A percentile compares a stretch with the other conserved stretches of the same genome.
These are phyloP conservation scores for Geoglossum glabrum DNA, from an alignment of 495 filamentous ascomycete species.

Conservation along the genomic window DNA sequence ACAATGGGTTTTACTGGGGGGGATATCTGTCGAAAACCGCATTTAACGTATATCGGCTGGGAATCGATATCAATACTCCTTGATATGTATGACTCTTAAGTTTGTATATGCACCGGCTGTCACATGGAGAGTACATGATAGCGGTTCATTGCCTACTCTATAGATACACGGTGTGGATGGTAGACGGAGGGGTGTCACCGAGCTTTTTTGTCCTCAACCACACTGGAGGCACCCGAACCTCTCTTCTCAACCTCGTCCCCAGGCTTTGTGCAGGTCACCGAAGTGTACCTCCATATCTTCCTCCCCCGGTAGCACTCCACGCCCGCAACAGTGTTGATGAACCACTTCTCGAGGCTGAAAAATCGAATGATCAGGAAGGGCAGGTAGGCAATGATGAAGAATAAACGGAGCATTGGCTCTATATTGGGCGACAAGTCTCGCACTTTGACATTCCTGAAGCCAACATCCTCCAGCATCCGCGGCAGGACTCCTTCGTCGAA, in stretches of 20 bases:
- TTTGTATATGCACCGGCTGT: too few relatives aligned
- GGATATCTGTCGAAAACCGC: too few relatives aligned
- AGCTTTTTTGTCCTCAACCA: background rate
- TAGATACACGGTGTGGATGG: too few relatives aligned
- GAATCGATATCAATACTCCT: too few relatives aligned
- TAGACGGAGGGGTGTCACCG: background rate
- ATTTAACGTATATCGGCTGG: too few relatives aligned
- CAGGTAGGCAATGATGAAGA: constrained; percentile 30
- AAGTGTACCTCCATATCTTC: constrained; percentile 18
- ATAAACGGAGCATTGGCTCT: constrained; percentile 28
- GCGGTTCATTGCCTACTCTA: too few relatives aligned
- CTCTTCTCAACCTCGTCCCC: constrained; percentile 1
- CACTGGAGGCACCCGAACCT: background rate
- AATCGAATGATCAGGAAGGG: constrained; percentile 29
- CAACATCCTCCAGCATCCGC: constrained; percentile 25
- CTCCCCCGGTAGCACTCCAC: constrained; percentile 21
- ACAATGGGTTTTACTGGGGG: too few relatives aligned
- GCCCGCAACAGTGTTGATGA: constrained; percentile 28
- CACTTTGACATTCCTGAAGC: constrained; percentile 28
- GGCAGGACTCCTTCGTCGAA: constrained; percentile 17
- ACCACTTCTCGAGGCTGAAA: constrained; percentile 24
- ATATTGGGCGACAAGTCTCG: constrained; percentile 29
- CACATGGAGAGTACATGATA: too few relatives aligned
- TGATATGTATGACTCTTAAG: too few relatives aligned
- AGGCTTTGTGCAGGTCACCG: constrained; percentile 21